Evolutionary conservation across 306 rosid genomes (phyloP).

Genomic region (Argentina anserina): DNA sequence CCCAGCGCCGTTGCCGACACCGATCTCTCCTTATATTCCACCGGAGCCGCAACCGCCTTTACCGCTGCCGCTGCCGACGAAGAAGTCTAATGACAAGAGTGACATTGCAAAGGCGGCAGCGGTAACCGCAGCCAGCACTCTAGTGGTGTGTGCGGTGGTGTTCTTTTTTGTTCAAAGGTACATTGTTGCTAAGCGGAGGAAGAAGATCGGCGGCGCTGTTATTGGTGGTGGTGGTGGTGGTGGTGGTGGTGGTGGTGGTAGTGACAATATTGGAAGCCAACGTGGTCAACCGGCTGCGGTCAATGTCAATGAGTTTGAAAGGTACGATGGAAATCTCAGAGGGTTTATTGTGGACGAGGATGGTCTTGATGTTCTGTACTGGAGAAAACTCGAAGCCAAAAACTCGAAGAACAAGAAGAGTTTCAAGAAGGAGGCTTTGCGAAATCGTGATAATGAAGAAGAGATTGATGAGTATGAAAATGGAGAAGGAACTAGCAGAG

Average conservation of each 20-base stretch:
- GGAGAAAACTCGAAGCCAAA: constrained; percentile 65
- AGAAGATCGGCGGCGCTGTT: constrained; percentile 12
- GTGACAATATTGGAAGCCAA: background rate
- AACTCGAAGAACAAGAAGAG: constrained; percentile 25
- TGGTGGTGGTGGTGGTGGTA: background rate
- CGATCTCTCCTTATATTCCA: background rate
- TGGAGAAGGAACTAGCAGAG: constrained; percentile 19
- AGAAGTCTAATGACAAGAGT: constrained; percentile 33
- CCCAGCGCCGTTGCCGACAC: constrained; percentile 24
- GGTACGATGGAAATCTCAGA: constrained; percentile 49
- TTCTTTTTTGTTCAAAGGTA: constrained; percentile 40
- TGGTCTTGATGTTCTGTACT: constrained; percentile 89
- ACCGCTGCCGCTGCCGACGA: constrained; percentile 3
- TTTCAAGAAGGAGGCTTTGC: constrained; percentile 31
- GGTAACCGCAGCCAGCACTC: constrained; percentile 57
- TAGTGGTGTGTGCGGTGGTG: constrained; percentile 47
- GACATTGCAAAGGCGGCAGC: constrained; percentile 54
- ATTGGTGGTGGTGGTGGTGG: background rate
- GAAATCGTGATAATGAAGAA: background rate
- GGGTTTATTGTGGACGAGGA: constrained; percentile 81
- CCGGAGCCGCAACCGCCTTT: background rate
- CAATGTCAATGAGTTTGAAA: constrained; percentile 30
- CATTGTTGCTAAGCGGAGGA: constrained; percentile 31
- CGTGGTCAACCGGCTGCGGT: constrained; percentile 22
- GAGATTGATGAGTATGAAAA: background rate